phyloP scores from a whole-genome alignment of 805 yeast species.

The Scheffersomyces spartinae region DNA sequence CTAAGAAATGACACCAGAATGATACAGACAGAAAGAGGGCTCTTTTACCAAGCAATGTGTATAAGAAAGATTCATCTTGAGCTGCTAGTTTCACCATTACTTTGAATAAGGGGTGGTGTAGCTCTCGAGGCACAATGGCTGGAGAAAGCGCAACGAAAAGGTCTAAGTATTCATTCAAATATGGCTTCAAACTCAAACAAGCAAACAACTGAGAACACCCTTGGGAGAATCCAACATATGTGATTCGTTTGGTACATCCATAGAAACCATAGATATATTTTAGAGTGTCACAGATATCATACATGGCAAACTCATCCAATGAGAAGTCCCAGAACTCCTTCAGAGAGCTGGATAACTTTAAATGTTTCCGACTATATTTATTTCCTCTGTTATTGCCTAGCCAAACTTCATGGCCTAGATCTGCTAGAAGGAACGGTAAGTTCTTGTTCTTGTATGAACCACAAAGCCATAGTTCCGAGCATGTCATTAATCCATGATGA shows the following conservation, averaged over 20 bases:
- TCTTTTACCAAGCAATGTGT: conserved; percentile 14
- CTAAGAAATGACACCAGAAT: conserved; percentile 15
- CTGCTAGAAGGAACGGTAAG: conserved; percentile 12
- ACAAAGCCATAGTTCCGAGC: conserved; percentile 16
- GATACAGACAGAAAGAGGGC: conserved; percentile 19
- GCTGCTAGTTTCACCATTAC: conserved; percentile 15
- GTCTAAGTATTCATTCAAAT: conserved; percentile 10
- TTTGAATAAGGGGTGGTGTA: conserved; percentile 13
- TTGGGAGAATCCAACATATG: conserved; percentile 19
- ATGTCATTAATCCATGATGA: conserved; percentile 20
- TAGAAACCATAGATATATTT: conserved; percentile 11
- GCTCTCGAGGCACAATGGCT: conserved; percentile 15
- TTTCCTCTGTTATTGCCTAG: conserved; percentile 16
- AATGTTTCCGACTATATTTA: conserved; percentile 20
- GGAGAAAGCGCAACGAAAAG: conserved; percentile 20
- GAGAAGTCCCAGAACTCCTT: conserved; percentile 19
- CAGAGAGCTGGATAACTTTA: conserved; percentile 13
- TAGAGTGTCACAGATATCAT: conserved; percentile 18
- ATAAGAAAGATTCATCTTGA: conserved; percentile 12
- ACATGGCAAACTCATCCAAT: conserved; percentile 19
- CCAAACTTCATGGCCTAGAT: conserved; percentile 15
- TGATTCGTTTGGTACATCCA: conserved; percentile 5
- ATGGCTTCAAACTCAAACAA: conserved; percentile 15
- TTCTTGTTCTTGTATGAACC: conserved; percentile 12
- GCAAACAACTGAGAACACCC: conserved; percentile 22